These are phyloP conservation scores for Suhomyces yuchorum DNA, from an alignment of 1,139 yeast genomes.

Conservation along the genomic window DNA sequence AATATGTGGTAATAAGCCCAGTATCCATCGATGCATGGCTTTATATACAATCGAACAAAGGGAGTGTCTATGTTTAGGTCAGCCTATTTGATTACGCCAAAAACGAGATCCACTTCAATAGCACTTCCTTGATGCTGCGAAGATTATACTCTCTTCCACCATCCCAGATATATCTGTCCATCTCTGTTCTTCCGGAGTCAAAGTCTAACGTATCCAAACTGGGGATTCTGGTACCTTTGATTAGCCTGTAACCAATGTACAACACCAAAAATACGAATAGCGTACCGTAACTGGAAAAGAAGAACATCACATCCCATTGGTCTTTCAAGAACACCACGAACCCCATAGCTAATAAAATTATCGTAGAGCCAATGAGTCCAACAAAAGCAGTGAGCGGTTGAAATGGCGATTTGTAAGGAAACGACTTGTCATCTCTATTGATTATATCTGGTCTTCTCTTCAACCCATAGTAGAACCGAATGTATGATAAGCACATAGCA, in stretches of 20 bases:
- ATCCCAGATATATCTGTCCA: constrained; percentile 70
- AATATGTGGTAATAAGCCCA: not conserved
- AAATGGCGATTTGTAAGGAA: constrained; percentile 74
- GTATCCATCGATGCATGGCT: no score
- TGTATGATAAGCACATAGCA: constrained; percentile 73
- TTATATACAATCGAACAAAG: no score
- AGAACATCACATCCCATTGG: constrained; percentile 64
- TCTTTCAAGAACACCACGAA: constrained; percentile 63
- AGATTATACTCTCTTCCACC: constrained; percentile 54
- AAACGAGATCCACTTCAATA: constrained; percentile 37
- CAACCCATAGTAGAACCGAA: constrained; percentile 71
- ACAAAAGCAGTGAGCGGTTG: constrained; percentile 76
- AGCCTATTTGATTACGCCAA: constrained; percentile 32
- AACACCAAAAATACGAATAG: constrained; percentile 55
- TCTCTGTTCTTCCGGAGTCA: constrained; percentile 78
- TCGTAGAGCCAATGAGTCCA: constrained; percentile 59
- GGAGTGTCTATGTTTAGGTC: no score
- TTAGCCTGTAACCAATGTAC: constrained; percentile 56
- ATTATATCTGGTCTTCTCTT: constrained; percentile 67
- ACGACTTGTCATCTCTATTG: constrained; percentile 61
- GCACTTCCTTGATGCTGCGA: constrained; percentile 38
- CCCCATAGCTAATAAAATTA: constrained; percentile 67
- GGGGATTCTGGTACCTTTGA: constrained; percentile 57
- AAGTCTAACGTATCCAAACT: constrained; percentile 70
- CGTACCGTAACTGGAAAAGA: constrained; percentile 71